A percentile compares a stretch with the other conserved stretches of the same genome.
phyloP scores from a whole-genome alignment of 306 rosid genomes.

The Benincasa hispida region DNA sequence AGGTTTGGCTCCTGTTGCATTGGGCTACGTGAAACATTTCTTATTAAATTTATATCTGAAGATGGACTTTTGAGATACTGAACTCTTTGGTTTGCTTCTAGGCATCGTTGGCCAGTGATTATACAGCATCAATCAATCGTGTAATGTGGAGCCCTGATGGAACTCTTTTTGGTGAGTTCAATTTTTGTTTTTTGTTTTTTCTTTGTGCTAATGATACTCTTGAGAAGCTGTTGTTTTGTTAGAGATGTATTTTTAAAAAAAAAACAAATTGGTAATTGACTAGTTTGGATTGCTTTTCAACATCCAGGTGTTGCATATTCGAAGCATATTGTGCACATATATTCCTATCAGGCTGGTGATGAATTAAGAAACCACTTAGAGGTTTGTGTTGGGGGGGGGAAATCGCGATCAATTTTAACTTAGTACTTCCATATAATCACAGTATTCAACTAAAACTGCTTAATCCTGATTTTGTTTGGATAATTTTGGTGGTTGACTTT shows the following conservation, averaged over 20 bases:
- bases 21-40: background rate
- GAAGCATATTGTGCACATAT: slow-evolving; percentile 85
- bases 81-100: slow-evolving; percentile 21
- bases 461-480: background rate
- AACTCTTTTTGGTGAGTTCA: slow-evolving; percentile 58
- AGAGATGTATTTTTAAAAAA: background rate
- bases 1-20: slow-evolving; percentile 38
- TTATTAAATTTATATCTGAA: slow-evolving; percentile 2
- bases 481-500: background rate
- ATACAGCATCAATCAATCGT: slow-evolving; percentile 72
- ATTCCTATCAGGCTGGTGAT: slow-evolving; percentile 81
- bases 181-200: background rate
- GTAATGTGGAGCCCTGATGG: slow-evolving; percentile 99
- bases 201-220: background rate
- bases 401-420: slow-evolving; percentile 8
- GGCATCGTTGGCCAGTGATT: slow-evolving; percentile 72
- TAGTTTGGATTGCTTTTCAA: slow-evolving; percentile 7
- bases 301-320: slow-evolving; percentile 94
- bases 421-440: slow-evolving; percentile 7
- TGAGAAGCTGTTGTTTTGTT: slow-evolving; percentile 7
- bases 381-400: slow-evolving; percentile 38
- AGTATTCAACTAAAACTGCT: background rate
- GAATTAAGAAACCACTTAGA: slow-evolving; percentile 79
- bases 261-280: background rate
- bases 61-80: background rate